Evolutionary conservation across 768 basidiomycete genomes (phyloP), one percentile per base, ranked within the genome.

Genomic region (Lactarius hengduanensis): DNA sequence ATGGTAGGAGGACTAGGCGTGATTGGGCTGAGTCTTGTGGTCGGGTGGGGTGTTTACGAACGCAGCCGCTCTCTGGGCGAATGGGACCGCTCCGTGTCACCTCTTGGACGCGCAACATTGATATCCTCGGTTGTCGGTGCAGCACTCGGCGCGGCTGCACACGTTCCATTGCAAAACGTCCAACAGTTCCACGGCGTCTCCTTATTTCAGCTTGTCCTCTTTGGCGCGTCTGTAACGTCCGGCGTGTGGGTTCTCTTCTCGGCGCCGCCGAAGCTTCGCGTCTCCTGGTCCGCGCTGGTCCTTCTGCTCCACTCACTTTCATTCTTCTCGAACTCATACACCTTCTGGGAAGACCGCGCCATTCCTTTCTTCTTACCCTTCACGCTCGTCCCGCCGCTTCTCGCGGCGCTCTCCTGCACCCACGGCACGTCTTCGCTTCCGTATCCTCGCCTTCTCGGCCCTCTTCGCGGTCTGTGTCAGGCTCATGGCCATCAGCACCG

Each of bases 291-390:
- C 13, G 11, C 47, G 1, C 68, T 90, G 45, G 77, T 86, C 40
- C 81, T 90, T 62, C 63, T 86, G 63, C 79, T 94, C 2, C 95
- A 98, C 72, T 77, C 88, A 1, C 62, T 90, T 4, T 80, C 89
- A 8, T 96, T 96, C 77, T 84, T 89, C 18, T 96, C 95, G 30
- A 98, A 98, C 79, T 97, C 95, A 0, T 96, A 93, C 80, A 93
- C 92, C n/a, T 85, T 98, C 75, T 98, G 95, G 94, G 97, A 99
- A 82, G 96, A 98, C 74, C 84, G 84, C 38, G 80, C 92, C 63
- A 81, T 90, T 13, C 84, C 87, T 9, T 96, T 88, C 82, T 82
- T 98, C 62, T 78, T 88, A 66, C 74, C 88, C 54, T 84, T 84
- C 43, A 90, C 85, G 38, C 77, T 94, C 43, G 76, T 86, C 13